Percentiles rank a stretch among this genome's conserved stretches.
Evolutionary conservation across 306 rosid genomes (phyloP).

Genomic region (Purshia tridentata): DNA sequence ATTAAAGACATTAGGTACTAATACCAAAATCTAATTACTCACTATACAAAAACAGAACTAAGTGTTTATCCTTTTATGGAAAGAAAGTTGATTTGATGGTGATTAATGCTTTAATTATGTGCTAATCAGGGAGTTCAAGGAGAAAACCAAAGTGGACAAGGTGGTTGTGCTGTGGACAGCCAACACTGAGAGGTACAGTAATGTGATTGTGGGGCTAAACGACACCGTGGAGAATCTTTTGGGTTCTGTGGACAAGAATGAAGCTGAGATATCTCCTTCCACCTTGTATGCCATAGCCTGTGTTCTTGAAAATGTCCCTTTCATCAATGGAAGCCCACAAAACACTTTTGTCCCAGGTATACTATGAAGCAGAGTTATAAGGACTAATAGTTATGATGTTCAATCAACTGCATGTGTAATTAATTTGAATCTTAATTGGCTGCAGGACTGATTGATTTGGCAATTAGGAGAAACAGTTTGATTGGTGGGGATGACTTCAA

Average conservation of each 20-base stretch:
- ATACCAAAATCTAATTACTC: neutral
- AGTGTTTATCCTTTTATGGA: neutral
- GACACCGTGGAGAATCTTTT: slow-evolving; percentile 79
- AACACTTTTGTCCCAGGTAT: slow-evolving; percentile 96
- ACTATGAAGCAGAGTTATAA: neutral
- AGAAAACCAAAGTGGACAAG: slow-evolving; percentile 75
- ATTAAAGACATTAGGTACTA: slow-evolving; percentile 74
- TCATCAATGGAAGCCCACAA: slow-evolving; percentile 98
- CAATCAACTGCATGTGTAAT: neutral
- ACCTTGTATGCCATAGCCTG: slow-evolving; percentile 87
- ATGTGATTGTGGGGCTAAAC: slow-evolving; percentile 76
- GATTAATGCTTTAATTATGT: slow-evolving; percentile 4
- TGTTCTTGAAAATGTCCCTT: slow-evolving; percentile 76
- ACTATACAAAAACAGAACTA: neutral
- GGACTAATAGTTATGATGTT: too few relatives aligned
- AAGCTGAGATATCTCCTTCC: slow-evolving; percentile 95
- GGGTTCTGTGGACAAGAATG: slow-evolving; percentile 78
- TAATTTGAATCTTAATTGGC: neutral
- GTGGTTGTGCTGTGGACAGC: slow-evolving; percentile 98
- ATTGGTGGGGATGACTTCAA: slow-evolving; percentile 98
- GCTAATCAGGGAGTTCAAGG: slow-evolving; percentile 77
- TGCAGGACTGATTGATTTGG: slow-evolving; percentile 83
- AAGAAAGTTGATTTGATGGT: slow-evolving; percentile 13
- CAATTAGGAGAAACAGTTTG: slow-evolving; percentile 71
- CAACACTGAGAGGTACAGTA: slow-evolving; percentile 96